Evolutionary conservation across 2,329 filamentous ascomycete genomes (phyloP), one percentile per base, ranked within the genome.

Genomic region (Knufia petricola): DNA sequence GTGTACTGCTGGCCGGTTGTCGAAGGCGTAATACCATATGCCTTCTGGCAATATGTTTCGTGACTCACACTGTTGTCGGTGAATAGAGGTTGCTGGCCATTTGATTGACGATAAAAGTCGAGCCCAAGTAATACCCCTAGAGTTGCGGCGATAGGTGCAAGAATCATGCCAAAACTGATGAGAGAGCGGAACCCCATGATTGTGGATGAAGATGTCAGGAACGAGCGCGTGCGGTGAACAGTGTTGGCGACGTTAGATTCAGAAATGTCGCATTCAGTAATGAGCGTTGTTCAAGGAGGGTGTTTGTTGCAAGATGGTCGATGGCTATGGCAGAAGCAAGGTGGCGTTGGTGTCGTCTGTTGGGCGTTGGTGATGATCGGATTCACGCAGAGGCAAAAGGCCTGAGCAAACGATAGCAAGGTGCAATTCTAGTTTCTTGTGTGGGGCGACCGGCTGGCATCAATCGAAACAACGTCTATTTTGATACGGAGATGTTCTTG

Each of bases 111-210:
- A 39, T 67, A 62, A n/a, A 64, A 63, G 51, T 77, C 68, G 30
- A 77, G 59, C 8, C 72, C 73, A 30, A 77, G 61, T 20, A 78
- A 61, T 37, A 76, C 62, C 41, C 72, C 74, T 24, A 76, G 55
- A 8, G 72, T 74, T 48, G 68, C 65, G 50, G 67, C 73, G 50
- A 76, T 68, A 32, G 71, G 75, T 51, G 77, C 61, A 54, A 68
- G 68, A 52, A 77, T 56, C 43, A 78, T 66, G 57, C 64, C 65
- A 46, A 71, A 66, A 62, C 74, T 77, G 61, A 76, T 66, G 50
- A 77, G 58, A 60, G 72, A 69, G 53, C 67, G 62, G 44, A 66
- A 46, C 26, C 59, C 62, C 59, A 59, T 63, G 53, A 20, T 54
- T n/a, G n/a, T n/a, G n/a, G n/a, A n/a, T n/a, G n/a, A n/a, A n/a